These are phyloP conservation scores for Xylaria sp. DNA, from an alignment of 2,329 filamentous ascomycete species.

Conservation along the genomic window DNA sequence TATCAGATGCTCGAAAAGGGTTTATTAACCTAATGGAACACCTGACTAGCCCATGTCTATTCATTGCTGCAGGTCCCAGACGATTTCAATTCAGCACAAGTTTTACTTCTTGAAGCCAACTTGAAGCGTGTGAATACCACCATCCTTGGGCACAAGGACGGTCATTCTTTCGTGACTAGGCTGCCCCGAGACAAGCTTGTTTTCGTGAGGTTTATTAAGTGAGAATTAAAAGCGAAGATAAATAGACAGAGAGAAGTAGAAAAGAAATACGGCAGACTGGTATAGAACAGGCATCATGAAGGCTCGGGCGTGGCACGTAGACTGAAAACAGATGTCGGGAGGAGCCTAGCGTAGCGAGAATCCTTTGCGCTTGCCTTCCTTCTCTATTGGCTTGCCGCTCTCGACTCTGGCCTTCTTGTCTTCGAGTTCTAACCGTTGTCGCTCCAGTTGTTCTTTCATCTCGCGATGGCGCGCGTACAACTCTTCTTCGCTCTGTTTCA, in stretches of 20 bases:
- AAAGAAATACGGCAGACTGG: constrained; percentile 64
- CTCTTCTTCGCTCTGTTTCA: constrained; percentile 99
- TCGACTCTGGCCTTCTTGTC: constrained; percentile 98
- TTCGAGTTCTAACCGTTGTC: constrained; percentile 92
- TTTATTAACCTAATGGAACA: constrained; percentile 40
- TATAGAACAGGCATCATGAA: constrained; percentile 69
- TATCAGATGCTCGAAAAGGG: constrained; percentile 38
- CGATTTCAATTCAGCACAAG: constrained; percentile 15
- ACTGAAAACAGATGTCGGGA: constrained; percentile 42
- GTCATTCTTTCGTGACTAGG: constrained; percentile 35
- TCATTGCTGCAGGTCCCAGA: constrained; percentile 12
- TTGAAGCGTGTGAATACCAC: constrained; percentile 33
- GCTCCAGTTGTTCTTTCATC: constrained; percentile 99
- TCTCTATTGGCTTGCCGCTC: constrained; percentile 93
- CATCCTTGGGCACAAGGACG: constrained; percentile 17
- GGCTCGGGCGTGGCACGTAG: constrained; percentile 66
- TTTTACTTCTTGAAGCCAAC: constrained; percentile 35
- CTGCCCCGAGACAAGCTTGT: constrained; percentile 44
- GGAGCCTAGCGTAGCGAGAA: constrained; percentile 90
- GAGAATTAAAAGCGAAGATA: constrained; percentile 57
- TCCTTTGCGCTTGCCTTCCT: constrained; percentile 98
- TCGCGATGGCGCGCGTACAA: constrained; percentile 97
- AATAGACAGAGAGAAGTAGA: constrained; percentile 51
- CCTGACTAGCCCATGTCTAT: constrained; percentile 33
- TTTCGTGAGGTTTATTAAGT: constrained; percentile 56